Percentiles rank a stretch among this genome's conserved stretches.
These are phyloP conservation scores for Ceratocystis papillata DNA, from an alignment of 2,329 filamentous ascomycete genomes.

Conservation along the genomic window DNA sequence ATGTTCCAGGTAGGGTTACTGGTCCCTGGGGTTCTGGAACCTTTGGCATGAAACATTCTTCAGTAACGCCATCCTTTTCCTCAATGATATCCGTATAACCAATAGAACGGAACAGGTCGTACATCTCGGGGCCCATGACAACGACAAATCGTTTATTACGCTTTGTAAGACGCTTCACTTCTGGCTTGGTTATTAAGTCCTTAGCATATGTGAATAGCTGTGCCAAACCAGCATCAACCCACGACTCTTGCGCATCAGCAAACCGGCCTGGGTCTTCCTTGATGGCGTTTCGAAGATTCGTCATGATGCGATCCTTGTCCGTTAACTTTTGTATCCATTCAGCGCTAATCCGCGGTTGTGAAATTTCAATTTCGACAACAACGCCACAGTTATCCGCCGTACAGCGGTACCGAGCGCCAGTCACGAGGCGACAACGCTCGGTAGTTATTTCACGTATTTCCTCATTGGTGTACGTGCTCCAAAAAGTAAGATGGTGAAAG, in stretches of 20 bases:
- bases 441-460: conserved; percentile 16
- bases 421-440: conserved; percentile 22
- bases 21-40: conserved; percentile 27
- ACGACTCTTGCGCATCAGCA: conserved; percentile 35
- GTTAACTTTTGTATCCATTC: conserved; percentile 37
- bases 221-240: conserved; percentile 34
- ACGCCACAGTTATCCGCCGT: conserved; percentile 22
- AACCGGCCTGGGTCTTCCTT: conserved; percentile 41
- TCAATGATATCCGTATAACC: conserved; percentile 38
- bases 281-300: conserved; percentile 34
- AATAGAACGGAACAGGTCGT: conserved; percentile 39
- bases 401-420: conserved; percentile 24
- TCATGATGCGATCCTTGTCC: conserved; percentile 37
- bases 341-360: conserved; percentile 38
- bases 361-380: conserved; percentile 36
- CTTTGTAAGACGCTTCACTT: conserved; percentile 41
- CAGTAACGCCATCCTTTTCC: conserved; percentile 34
- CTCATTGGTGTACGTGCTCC: conserved; percentile 17
- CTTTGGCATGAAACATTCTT: conserved; percentile 34
- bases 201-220: conserved; percentile 44
- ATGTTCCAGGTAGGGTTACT: conserved; percentile 33
- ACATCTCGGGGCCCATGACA: conserved; percentile 42
- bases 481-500: conserved; percentile 23
- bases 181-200: conserved; percentile 37
- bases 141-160: conserved; percentile 48